Conservation (phyloP, 2,329 filamentous ascomycete species). For the Didymella segeticola region DNA sequence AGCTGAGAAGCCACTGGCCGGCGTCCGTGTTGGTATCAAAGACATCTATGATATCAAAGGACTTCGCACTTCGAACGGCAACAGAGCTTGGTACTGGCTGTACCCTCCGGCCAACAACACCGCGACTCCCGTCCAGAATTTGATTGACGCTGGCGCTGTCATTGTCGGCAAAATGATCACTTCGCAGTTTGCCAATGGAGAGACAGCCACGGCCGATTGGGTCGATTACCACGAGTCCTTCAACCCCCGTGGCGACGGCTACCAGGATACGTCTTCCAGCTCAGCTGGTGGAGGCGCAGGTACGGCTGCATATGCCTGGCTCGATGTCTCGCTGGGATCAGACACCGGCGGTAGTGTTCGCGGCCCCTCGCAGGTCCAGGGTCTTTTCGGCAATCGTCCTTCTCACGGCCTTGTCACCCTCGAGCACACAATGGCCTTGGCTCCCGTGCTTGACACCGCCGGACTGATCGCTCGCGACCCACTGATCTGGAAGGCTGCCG, state of each 20-base stretch:
- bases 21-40: conserved; percentile 67
- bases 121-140: conserved; percentile 58
- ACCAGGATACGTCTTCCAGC: conserved; percentile 56
- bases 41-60: conserved; percentile 68
- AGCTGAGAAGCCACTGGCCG: conserved; percentile 63
- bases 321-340: conserved; percentile 59
- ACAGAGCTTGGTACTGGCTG: conserved; percentile 63
- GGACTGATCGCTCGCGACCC: conserved; percentile 57
- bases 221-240: conserved; percentile 54
- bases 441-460: conserved; percentile 56
- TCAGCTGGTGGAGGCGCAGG: conserved; percentile 56
- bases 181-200: conserved; percentile 55
- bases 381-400: conserved; percentile 59
- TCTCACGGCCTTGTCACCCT: conserved; percentile 56
- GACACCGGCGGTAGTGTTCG: conserved; percentile 61
- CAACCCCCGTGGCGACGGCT: conserved; percentile 55
- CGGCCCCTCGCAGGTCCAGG: conserved; percentile 56
- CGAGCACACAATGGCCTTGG: conserved; percentile 58
- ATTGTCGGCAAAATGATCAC: conserved; percentile 57
- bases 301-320: conserved; percentile 55
- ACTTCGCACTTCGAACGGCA: conserved; percentile 63
- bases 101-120: conserved; percentile 57
- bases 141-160: conserved; percentile 67
- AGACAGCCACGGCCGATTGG: conserved; percentile 60
- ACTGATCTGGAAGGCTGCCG: conserved; percentile 52